Evolutionary conservation across 768 basidiomycete genomes (phyloP), one percentile per base, ranked within the genome.

Genomic region (Amylocystis lapponica): DNA sequence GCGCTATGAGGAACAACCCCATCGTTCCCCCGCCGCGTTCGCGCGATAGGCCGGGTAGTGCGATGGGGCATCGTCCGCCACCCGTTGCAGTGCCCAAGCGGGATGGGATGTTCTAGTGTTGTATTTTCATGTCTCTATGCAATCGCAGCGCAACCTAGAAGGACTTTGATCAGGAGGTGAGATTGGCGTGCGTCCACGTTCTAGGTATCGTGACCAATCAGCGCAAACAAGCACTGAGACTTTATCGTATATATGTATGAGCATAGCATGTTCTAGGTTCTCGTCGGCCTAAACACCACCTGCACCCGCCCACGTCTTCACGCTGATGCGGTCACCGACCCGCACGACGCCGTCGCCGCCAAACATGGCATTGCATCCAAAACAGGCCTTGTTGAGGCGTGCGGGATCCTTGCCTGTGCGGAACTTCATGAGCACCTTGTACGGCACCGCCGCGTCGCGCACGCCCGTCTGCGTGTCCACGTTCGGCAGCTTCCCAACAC

Each of bases 371-470:
- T 88, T 83, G 53, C 75, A 75, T 3, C 85, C 86, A 27, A 89
- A 67, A 53, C 82, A 87, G 1, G 85, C 69, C 50, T 70, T 72
- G 62, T 66, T 61, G 46, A 68, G 68, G 1, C 66, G 51, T 17
- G 45, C 55, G 0, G 75, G 73, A 56, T 84, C 77, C 39, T 82
- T 42, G 14, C 80, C 78, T 23, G 60, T 75, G 27, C 86, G 75
- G 59, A 84, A 81, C 66, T 83, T 86, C 75, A 79, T 80, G 9
- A 87, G 56, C 6, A 79, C 74, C 62, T 89, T 86, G 63, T 68
- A 86, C 4, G 86, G 86, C 4, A 89, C 85, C 0, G 83, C 82
- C 13, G 69, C 70, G 53, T 90, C 86, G 16, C 78, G 74, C 16
- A 72, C 59, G 23, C 85, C 86, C 3, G 78, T 81, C 31, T 67